Percentiles rank a stretch among this genome's conserved stretches.
Conservation (phyloP, 2,329 filamentous ascomycete species). For the Magnaporthiopsis rhizophila region DNA sequence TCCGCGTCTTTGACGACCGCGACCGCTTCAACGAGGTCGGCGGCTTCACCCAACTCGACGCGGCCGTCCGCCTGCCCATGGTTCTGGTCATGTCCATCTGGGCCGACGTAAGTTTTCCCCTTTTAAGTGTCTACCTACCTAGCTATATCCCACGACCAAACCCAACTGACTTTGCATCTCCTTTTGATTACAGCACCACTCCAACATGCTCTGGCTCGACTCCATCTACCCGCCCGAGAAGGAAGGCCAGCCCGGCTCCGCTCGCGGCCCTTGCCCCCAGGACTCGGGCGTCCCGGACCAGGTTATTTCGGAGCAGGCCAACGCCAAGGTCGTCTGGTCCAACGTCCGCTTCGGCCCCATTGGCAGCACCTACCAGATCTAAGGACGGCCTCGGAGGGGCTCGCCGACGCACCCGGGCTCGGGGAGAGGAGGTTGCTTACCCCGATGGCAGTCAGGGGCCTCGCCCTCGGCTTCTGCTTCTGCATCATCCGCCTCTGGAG, state of each 20-base stretch:
- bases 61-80: conserved; percentile 46
- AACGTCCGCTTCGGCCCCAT: conserved; percentile 40
- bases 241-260: conserved; percentile 27
- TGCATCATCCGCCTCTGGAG: background rate
- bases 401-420: no score
- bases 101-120: conserved; percentile 28
- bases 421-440: no score
- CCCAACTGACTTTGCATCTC: background rate
- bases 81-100: conserved; percentile 54
- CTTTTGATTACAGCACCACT: conserved; percentile 31
- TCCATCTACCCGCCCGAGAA: conserved; percentile 41
- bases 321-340: conserved; percentile 33
- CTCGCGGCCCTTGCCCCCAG: conserved; percentile 34
- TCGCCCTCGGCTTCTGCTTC: background rate
- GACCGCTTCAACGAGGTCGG: conserved; percentile 44
- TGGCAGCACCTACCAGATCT: conserved; percentile 28
- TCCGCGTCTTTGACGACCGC: conserved; percentile 42
- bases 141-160: no score
- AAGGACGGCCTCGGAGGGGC: background rate
- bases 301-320: conserved; percentile 27
- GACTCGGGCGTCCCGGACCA: conserved; percentile 30
- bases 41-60: conserved; percentile 43
- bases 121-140: background rate
- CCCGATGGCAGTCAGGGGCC: no score
- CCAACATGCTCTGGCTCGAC: conserved; percentile 58